Conservation (phyloP, 306 rosid genomes). For the Cajanus cajan region DNA sequence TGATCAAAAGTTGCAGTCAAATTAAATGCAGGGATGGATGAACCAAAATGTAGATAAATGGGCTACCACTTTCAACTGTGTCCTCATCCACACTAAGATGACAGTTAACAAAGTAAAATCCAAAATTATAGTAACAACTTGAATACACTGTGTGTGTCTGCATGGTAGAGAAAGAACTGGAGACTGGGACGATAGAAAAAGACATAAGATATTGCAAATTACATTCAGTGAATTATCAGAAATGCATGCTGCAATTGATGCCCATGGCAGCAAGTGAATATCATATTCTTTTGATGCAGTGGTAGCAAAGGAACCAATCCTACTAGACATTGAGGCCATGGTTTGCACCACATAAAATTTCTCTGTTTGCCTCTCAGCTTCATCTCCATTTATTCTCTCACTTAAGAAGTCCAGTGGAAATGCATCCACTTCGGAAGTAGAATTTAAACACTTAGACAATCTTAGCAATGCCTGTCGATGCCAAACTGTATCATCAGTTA, state of each 20-base stretch:
- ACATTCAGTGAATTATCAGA: conserved; percentile 65
- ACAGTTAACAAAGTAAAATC: conserved; percentile 27
- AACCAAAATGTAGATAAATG: conserved; percentile 20
- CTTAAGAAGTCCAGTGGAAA: conserved; percentile 68
- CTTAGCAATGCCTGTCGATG: conserved; percentile 85
- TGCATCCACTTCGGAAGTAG: conserved; percentile 60
- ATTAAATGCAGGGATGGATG: conserved; percentile 7
- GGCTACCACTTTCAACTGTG: conserved; percentile 2
- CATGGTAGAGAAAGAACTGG: neutral
- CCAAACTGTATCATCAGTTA: conserved; percentile 54
- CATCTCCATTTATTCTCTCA: conserved; percentile 56
- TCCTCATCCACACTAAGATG: conserved; percentile 10
- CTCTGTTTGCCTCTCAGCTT: conserved; percentile 60
- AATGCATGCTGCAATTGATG: conserved; percentile 89
- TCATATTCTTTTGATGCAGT: conserved; percentile 91
- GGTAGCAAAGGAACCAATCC: conserved; percentile 86
- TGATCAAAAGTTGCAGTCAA: conserved; percentile 17
- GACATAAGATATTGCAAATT: conserved; percentile 47
- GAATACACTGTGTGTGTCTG: neutral
- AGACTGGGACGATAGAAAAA: conserved; percentile 8
- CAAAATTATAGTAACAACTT: neutral
- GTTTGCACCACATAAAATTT: conserved; percentile 81
- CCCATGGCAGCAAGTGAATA: conserved; percentile 98
- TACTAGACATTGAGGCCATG: conserved; percentile 79
- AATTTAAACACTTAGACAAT: conserved; percentile 57